A percentile compares a stretch with the other conserved stretches of the same genome.
Evolutionary conservation across 176 grass and related monocot genomes (phyloP).

Genomic region (Triticum dicoccoides): DNA sequence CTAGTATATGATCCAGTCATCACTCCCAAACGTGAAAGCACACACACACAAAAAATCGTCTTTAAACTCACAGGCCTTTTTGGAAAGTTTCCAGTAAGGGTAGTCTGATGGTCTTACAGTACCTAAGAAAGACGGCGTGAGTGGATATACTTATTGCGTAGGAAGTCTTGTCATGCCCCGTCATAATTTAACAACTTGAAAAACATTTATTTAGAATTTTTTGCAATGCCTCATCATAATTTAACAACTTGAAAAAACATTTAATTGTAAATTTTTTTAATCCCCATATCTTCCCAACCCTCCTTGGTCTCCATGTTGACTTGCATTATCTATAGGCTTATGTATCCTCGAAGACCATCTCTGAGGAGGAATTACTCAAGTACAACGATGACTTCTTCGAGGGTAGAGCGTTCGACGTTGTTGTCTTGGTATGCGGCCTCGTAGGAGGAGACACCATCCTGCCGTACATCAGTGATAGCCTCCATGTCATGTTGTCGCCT

Average conservation of each 20-base stretch:
- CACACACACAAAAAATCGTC: no score
- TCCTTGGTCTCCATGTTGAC: background rate
- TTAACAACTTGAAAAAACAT: no score
- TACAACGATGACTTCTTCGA: constrained; percentile 1
- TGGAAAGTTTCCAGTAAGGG: no score
- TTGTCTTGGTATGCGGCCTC: constrained; percentile 39
- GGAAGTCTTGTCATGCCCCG: background rate
- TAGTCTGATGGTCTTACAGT: background rate
- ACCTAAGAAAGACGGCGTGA: background rate
- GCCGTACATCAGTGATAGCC: background rate
- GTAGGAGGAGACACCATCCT: constrained; percentile 43
- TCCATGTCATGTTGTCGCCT: constrained; percentile 11
- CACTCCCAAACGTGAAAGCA: background rate
- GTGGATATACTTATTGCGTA: background rate
- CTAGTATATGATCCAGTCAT: background rate
- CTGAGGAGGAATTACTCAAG: constrained; percentile 31
- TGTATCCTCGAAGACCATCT: constrained; percentile 30
- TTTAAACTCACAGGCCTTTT: no score
- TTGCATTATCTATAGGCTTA: constrained; percentile 21
- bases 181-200: no score
- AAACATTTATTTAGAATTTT: no score
- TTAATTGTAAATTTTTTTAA: no score
- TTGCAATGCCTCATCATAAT: no score
- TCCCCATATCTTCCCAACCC: background rate
- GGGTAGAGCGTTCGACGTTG: constrained; percentile 23